These are phyloP conservation scores for Barnettozyma vustinii DNA, from an alignment of 805 yeast species.

Conservation along the genomic window DNA sequence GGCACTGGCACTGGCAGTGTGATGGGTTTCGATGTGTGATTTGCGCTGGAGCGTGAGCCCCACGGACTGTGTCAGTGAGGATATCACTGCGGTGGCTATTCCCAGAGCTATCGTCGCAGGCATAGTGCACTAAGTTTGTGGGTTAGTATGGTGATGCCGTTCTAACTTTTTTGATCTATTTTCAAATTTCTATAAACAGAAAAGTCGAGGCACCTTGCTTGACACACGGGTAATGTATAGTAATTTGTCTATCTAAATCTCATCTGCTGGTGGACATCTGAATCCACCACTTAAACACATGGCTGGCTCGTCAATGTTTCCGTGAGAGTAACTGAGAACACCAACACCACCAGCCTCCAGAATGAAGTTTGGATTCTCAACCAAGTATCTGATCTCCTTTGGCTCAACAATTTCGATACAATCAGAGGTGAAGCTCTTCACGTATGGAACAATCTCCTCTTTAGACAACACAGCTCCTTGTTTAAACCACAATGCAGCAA, in stretches of 20 bases:
- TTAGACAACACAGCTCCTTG: slow-evolving; percentile 25
- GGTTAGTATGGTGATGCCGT: background rate
- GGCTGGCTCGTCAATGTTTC: slow-evolving; percentile 82
- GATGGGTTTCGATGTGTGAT: background rate
- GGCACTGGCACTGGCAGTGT: background rate
- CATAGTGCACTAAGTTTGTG: background rate
- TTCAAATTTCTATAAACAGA: background rate
- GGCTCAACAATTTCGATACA: slow-evolving; percentile 29
- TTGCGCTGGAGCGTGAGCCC: slow-evolving; percentile 2
- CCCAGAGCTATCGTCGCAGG: background rate
- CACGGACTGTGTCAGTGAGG: background rate
- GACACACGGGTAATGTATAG: too few species aligned
- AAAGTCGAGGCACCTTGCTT: background rate
- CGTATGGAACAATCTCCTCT: slow-evolving; percentile 13
- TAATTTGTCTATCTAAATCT: background rate
- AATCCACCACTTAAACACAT: slow-evolving; percentile 80
- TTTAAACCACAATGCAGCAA: slow-evolving; percentile 82
- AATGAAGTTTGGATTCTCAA: slow-evolving; percentile 69
- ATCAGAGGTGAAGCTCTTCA: slow-evolving; percentile 22
- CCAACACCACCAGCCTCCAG: slow-evolving; percentile 96
- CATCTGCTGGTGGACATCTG: slow-evolving; percentile 61
- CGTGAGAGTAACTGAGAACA: slow-evolving; percentile 85
- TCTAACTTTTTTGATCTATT: background rate
- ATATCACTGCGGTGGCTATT: background rate
- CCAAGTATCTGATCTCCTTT: slow-evolving; percentile 30